These are phyloP conservation scores for Hydrangea macrophylla DNA, from an alignment of 148 eudicot species.

Conservation along the genomic window DNA sequence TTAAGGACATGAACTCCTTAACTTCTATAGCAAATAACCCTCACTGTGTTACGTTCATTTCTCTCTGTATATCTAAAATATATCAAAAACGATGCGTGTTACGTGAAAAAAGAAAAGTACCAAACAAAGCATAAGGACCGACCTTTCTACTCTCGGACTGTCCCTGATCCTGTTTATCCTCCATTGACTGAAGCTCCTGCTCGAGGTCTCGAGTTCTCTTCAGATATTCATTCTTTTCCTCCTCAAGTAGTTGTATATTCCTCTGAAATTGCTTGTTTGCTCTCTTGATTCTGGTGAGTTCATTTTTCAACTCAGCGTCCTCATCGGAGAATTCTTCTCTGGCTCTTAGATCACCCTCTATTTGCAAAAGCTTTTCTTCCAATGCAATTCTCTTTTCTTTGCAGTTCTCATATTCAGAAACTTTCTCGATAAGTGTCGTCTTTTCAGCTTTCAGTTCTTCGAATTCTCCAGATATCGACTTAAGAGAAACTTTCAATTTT, in stretches of 20 bases:
- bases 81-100: no score
- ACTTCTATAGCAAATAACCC: neutral
- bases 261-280: conserved; percentile 44
- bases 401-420: conserved; percentile 47
- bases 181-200: conserved; percentile 27
- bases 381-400: conserved; percentile 34
- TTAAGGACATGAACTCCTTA: no score
- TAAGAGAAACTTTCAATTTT: conserved; percentile 37
- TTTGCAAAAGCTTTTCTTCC: conserved; percentile 55
- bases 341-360: conserved; percentile 62
- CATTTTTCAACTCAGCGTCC: conserved; percentile 65
- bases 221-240: conserved; percentile 39
- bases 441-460: conserved; percentile 44
- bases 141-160: conserved; percentile 11
- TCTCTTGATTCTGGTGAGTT: conserved; percentile 44
- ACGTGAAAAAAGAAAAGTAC: neutral
- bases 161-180: conserved; percentile 12
- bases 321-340: conserved; percentile 49
- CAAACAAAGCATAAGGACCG: neutral
- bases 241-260: conserved; percentile 47
- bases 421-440: conserved; percentile 33
- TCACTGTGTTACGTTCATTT: neutral
- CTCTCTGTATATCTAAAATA: no score
- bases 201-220: conserved; percentile 35
- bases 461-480: conserved; percentile 34